phyloP scores from a whole-genome alignment of 257 asterid genomes.

The Craterostigma plantagineum region DNA sequence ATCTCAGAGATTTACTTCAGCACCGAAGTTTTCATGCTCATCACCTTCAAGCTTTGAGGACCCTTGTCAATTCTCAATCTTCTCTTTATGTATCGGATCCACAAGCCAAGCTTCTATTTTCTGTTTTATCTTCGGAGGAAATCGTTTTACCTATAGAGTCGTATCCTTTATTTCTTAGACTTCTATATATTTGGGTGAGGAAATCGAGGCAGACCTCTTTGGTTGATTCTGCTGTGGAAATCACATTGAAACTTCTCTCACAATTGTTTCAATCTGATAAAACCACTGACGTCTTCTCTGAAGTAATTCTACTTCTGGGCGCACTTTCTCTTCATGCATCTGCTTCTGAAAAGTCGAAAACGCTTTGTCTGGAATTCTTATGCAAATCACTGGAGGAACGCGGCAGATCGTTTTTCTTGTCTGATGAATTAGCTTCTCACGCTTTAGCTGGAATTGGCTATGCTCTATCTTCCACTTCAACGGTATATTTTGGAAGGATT shows the following conservation, averaged over 20 bases:
- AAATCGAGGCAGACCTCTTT: slow-evolving; percentile 58
- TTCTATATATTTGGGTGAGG: slow-evolving; percentile 66
- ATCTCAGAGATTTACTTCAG: slow-evolving; percentile 52
- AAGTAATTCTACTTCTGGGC: slow-evolving; percentile 69
- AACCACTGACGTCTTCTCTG: slow-evolving; percentile 37
- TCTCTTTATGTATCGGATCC: slow-evolving; percentile 81
- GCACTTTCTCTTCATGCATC: slow-evolving; percentile 42
- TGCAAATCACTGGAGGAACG: slow-evolving; percentile 44
- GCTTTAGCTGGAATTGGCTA: slow-evolving; percentile 73
- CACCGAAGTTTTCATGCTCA: slow-evolving; percentile 28
- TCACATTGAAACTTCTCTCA: slow-evolving; percentile 26
- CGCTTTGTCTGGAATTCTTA: slow-evolving; percentile 47
- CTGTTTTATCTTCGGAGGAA: slow-evolving; percentile 41
- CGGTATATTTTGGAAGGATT: slow-evolving; percentile 24
- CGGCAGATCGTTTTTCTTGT: slow-evolving; percentile 18
- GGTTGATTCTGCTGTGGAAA: slow-evolving; percentile 37
- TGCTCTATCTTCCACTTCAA: slow-evolving; percentile 52
- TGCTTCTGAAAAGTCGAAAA: slow-evolving; percentile 48
- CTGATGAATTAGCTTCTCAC: slow-evolving; percentile 32
- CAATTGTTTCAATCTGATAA: slow-evolving; percentile 16
- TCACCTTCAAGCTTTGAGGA: slow-evolving; percentile 44
- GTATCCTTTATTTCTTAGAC: slow-evolving; percentile 52
- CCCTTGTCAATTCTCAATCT: slow-evolving; percentile 38
- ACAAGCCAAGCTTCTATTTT: slow-evolving; percentile 67
- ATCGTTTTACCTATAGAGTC: slow-evolving; percentile 41